These are phyloP conservation scores for Rhododendron vialii DNA, from an alignment of 148 eudicot species.

Conservation along the genomic window DNA sequence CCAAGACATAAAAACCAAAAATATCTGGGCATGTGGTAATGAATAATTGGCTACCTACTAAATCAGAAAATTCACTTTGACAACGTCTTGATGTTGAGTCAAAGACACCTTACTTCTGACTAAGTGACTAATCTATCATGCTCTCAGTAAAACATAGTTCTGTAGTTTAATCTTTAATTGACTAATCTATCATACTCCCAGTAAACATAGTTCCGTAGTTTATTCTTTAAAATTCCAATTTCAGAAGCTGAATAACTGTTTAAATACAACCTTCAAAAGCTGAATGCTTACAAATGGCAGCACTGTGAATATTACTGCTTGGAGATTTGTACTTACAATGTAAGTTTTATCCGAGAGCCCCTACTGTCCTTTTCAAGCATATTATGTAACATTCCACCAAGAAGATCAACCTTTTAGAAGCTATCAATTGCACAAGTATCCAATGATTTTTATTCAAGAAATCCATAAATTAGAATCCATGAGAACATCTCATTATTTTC, in stretches of 20 bases:
- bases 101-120: neutral
- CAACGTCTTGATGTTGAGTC: neutral
- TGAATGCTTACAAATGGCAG: neutral
- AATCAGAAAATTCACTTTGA: neutral
- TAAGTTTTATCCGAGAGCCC: neutral
- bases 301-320: neutral
- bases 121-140: neutral
- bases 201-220: neutral
- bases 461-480: neutral
- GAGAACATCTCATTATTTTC: neutral
- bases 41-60: neutral
- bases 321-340: neutral
- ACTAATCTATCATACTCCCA: neutral
- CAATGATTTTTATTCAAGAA: neutral
- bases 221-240: neutral
- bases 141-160: too few species aligned
- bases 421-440: neutral
- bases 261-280: neutral
- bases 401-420: neutral
- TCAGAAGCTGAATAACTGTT: neutral
- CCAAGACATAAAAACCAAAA: neutral
- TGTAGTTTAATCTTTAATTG: too few species aligned
- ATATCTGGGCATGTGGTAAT: neutral
- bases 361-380: neutral
- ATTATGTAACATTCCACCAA: neutral